Evolutionary conservation across 345 rosid genomes (phyloP).

Genomic region (Populus ilicifolia): DNA sequence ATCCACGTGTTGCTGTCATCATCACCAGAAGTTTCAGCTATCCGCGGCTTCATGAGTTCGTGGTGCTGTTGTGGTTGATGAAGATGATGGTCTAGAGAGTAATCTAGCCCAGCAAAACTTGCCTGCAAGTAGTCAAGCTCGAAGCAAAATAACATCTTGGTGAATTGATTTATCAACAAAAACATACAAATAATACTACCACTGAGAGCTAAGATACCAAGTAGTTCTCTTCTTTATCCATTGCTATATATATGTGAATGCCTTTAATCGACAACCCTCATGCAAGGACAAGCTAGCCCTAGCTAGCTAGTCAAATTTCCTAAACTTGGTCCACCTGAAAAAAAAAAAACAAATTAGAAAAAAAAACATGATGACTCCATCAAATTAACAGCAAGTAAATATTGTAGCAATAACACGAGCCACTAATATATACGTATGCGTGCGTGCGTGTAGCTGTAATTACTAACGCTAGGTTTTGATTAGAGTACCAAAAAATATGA

Average conservation of each 20-base stretch:
- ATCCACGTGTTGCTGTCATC: conserved; percentile 32
- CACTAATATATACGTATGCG: background rate
- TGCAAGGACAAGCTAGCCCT: conserved; percentile 27
- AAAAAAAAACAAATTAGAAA: background rate
- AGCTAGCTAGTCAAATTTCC: conserved; percentile 13
- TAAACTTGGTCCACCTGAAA: conserved; percentile 21
- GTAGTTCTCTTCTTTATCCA: conserved; percentile 74
- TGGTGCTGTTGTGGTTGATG: background rate
- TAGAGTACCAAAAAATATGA: background rate
- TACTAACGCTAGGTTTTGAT: background rate
- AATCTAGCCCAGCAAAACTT: conserved; percentile 38
- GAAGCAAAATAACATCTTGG: conserved; percentile 27
- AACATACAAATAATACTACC: conserved; percentile 17
- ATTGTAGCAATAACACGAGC: background rate
- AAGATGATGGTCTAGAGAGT: conserved; percentile 40
- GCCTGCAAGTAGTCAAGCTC: conserved; percentile 42
- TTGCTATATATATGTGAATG: conserved; percentile 21
- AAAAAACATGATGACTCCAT: background rate
- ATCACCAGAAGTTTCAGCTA: conserved; percentile 31
- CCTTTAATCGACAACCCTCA: conserved; percentile 23
- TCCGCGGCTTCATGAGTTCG: conserved; percentile 22
- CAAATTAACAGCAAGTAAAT: conserved; percentile 9
- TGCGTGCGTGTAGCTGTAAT: background rate
- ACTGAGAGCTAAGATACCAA: conserved; percentile 40
- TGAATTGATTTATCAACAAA: conserved; percentile 20